A percentile compares a stretch with the other conserved stretches of the same genome.
Conservation (phyloP, 176 grass and related monocot species). For the Aegilops tauschii region DNA sequence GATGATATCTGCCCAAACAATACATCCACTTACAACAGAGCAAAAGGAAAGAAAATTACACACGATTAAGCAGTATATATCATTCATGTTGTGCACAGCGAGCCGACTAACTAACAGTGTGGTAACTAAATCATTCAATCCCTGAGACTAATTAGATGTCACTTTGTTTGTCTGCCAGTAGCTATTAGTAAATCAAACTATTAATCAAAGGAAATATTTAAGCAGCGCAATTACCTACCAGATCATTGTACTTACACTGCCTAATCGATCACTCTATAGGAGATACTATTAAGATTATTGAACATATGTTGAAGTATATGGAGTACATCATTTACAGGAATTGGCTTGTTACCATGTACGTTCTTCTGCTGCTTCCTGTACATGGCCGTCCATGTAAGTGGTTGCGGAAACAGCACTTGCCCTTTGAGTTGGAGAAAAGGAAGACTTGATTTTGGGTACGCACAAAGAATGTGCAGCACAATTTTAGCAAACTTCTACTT, state of each 20-base stretch:
- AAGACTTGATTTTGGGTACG: conserved; percentile 15
- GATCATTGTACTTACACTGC: background rate
- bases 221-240: background rate
- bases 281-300: background rate
- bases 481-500: background rate
- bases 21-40: background rate
- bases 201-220: background rate
- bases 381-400: conserved; percentile 36
- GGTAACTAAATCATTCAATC: background rate
- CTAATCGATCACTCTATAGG: background rate
- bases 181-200: background rate
- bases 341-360: background rate
- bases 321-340: background rate
- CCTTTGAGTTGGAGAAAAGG: conserved; percentile 36
- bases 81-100: background rate
- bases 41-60: background rate
- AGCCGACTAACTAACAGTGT: background rate
- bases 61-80: too few species aligned
- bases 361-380: conserved; percentile 38
- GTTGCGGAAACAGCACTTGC: conserved; percentile 35
- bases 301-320: background rate
- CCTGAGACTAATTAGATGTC: background rate
- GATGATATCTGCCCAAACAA: background rate
- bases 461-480: background rate
- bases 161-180: background rate